These are phyloP conservation scores for Ceriops tagal DNA, from an alignment of 345 rosid species.

Conservation along the genomic window DNA sequence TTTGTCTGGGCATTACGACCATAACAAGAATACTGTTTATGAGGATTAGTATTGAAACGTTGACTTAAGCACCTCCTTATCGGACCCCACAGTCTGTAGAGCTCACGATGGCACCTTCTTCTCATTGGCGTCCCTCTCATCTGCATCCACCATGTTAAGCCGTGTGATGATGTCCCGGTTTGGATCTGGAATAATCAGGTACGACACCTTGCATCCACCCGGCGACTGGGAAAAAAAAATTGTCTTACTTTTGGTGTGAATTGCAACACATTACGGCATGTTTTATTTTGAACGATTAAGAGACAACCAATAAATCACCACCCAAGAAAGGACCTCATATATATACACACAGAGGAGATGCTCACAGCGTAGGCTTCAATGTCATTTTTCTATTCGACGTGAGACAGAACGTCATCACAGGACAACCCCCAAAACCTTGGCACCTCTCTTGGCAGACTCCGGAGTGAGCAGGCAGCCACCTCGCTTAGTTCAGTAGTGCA, in stretches of 20 bases:
- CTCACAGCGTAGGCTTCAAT: slow-evolving; percentile 61
- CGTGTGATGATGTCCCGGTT: slow-evolving; percentile 48
- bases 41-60: too few species aligned
- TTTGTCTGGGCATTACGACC: too few species aligned
- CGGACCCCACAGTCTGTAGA: slow-evolving; percentile 66
- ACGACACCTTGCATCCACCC: slow-evolving; percentile 59
- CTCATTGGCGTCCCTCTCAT: slow-evolving; percentile 45
- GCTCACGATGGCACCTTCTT: slow-evolving; percentile 57
- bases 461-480: slow-evolving; percentile 45
- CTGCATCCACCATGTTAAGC: slow-evolving; percentile 77
- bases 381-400: slow-evolving; percentile 69
- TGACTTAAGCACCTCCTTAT: slow-evolving; percentile 40
- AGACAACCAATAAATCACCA: too few species aligned
- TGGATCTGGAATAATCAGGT: slow-evolving; percentile 72
- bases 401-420: slow-evolving; percentile 63
- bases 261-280: background rate
- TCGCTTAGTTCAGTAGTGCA: slow-evolving; percentile 76
- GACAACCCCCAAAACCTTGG: slow-evolving; percentile 79
- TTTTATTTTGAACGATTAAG: too few species aligned
- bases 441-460: slow-evolving; percentile 58
- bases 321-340: too few species aligned
- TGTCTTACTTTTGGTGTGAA: background rate
- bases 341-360: background rate
- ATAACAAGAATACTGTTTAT: too few species aligned
- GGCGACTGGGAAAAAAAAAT: slow-evolving; percentile 17